These are phyloP conservation scores for Ogataea allantospora DNA, from an alignment of 805 yeast genomes.

Conservation along the genomic window DNA sequence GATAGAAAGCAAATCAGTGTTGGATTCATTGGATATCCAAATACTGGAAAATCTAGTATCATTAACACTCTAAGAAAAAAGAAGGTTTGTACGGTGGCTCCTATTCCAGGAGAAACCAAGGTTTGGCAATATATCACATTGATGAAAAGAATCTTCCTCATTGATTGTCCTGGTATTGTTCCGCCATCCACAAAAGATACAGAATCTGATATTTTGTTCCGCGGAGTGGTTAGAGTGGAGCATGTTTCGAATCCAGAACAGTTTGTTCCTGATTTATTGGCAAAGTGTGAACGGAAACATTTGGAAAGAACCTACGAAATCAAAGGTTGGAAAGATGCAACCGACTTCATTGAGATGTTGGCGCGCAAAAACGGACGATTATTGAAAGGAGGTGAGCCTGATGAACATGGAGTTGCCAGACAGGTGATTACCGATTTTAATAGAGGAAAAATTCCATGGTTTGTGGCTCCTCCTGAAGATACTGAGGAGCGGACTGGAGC, in stretches of 20 bases:
- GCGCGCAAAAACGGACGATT: constrained; percentile 93
- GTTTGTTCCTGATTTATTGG: constrained; percentile 82
- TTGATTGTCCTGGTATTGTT: constrained; percentile 98
- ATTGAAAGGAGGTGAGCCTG: constrained; percentile 97
- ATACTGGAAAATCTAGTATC: constrained; percentile 96
- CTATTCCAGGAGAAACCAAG: constrained; percentile 98
- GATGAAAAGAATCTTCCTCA: constrained; percentile 92
- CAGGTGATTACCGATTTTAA: constrained; percentile 90
- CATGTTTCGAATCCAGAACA: constrained; percentile 95
- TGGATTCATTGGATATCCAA: constrained; percentile 97
- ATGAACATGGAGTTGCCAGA: constrained; percentile 89
- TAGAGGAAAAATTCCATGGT: constrained; percentile 98
- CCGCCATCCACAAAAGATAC: constrained; percentile 91
- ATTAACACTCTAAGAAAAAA: constrained; percentile 91
- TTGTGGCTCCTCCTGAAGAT: constrained; percentile 87
- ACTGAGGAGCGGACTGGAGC: constrained; percentile 56
- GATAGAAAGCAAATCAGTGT: constrained; percentile 96
- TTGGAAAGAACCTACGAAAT: constrained; percentile 94
- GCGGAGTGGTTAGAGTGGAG: constrained; percentile 99
- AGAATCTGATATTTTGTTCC: constrained; percentile 86
- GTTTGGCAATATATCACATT: constrained; percentile 98
- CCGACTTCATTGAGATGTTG: constrained; percentile 83
- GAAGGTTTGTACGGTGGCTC: constrained; percentile 96
- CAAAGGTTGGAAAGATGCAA: constrained; percentile 77
- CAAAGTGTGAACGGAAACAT: constrained; percentile 84